Base-by-base conservation (phyloP, 2,329 filamentous ascomycete genomes). In the Trichoderma sp. region DNA sequence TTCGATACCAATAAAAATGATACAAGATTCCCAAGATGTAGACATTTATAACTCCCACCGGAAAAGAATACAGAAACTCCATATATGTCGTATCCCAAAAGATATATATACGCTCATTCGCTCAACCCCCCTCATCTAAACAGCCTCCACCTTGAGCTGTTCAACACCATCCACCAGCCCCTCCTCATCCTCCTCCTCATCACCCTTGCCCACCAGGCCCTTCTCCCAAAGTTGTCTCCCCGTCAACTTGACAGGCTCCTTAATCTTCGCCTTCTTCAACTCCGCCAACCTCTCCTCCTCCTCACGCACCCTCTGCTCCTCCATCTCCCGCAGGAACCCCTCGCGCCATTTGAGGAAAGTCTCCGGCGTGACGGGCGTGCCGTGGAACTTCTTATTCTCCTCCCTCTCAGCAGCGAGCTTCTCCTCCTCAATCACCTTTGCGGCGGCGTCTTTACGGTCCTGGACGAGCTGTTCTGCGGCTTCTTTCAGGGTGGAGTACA, bases 301-400 rank as follows among this genome's bases (percentile, higher is more conserved):
- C 76, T 91, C 88, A 75, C 83, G 86, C 76, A 84, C 81, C 75
- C 90, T 88, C 79, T 87, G 84, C 78, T 96, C 95, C 79, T 91
- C 91, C 88, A 95, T 91, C 84, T 98, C 96, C 78, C 86, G 85
- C 73, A 89, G 80, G 79, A 98, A 99, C 11, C 81, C 88, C 50
- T 91, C 90, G 70, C 93, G 87, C 96, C 96, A 99, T 75, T 88
- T 88, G 75, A 93, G 79, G 78, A 98, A 99, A 0, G 90, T 91
- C 83, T 97, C 94, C 26, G 90, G 86, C n/a, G 91, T 98, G 23
- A 99, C 96, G 36, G 90, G 87, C 43, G 93, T 93, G 71, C 96
- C 96, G 80, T 97, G 93, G 81, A 99, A 99, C 82, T 98, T 98
- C 77, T 92, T 90, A 81, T 99, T 99, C 85, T 99, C 96, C 81